Conservation (phyloP, 208 protist species). For the Crithidia sp. region DNA sequence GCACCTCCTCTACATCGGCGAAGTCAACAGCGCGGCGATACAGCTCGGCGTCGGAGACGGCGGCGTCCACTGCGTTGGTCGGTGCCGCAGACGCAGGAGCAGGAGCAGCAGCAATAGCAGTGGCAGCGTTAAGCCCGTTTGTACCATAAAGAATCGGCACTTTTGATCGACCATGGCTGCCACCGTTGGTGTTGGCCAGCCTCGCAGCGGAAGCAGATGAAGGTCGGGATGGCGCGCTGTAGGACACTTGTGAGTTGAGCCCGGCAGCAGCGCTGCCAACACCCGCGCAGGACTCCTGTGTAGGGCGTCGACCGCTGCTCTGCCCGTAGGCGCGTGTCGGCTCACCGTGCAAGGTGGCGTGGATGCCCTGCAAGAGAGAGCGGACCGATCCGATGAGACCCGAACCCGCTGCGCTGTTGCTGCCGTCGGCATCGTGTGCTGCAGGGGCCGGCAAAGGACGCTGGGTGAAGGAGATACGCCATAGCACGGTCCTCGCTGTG, state of each 20-base stretch:
- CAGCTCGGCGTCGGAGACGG: conserved; percentile 37
- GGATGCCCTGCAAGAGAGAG: conserved; percentile 16
- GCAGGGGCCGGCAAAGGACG: neutral
- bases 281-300: no score
- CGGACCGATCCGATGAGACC: conserved; percentile 12
- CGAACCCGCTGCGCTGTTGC: neutral
- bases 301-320: neutral
- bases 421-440: neutral
- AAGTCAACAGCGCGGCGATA: conserved; percentile 60
- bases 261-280: no score
- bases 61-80: neutral
- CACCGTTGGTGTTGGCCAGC: no score
- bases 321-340: neutral
- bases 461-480: conserved; percentile 23
- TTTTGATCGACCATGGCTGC: no score
- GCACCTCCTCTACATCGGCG: conserved; percentile 47
- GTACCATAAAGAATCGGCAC: no score
- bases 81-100: neutral
- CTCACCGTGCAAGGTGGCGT: conserved; percentile 20
- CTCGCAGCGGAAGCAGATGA: no score
- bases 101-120: no score
- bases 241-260: no score
- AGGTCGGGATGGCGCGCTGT: no score
- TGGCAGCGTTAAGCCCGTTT: no score
- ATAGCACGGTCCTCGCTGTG: neutral